Evolutionary conservation across 768 basidiomycete genomes (phyloP), one percentile per base, ranked within the genome.

Genomic region (Pleurotus citrinopileatus): DNA sequence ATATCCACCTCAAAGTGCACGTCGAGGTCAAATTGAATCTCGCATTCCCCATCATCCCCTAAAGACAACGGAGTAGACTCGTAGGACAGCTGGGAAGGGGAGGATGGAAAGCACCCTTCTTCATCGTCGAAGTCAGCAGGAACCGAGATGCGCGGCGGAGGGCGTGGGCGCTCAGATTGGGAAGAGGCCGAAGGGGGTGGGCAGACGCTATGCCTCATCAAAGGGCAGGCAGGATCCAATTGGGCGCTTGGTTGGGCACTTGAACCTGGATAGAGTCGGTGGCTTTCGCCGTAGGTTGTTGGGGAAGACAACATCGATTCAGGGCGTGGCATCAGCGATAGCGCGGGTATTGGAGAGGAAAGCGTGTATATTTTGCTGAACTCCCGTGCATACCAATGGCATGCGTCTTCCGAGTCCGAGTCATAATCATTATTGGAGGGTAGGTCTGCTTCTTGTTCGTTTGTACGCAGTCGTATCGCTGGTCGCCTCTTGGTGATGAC

Each of bases 381-480:
- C 63, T 87, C 81, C 44, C 69, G 73, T 1, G 73, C 61, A 62
- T 85, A 84, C 73, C 83, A 87, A 32, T 47, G 43, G 44, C 26
- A 28, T 10, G 43, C 37, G 7, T 57, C 56, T 23, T 82, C 82
- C 2, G 73, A 75, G 37, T 79, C 83, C 9, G 80, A 78, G 25
- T 75, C 76, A 10, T 72, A 65, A 4, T 73, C 65, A 8, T 52
- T 57, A 19, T 54, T 60, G 5, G 57, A 58, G 3, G 26, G 3
- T n/a, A 28, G 48, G n/a, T 26, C 36, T 38, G 45, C 52, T 45
- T 46, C 61, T 55, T 28, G 59, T 23, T 47, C 52, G 25, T 53
- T 58, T 52, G 61, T 61, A 37, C n/a, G n/a, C n/a, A n/a, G n/a
- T n/a, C n/a, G n/a, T n/a, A n/a, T n/a, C n/a, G n/a, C n/a, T n/a